Percentiles rank a stretch among this genome's conserved stretches.
phyloP scores from a whole-genome alignment of 1,139 yeast genomes.

The Starmera stellimalicola region DNA sequence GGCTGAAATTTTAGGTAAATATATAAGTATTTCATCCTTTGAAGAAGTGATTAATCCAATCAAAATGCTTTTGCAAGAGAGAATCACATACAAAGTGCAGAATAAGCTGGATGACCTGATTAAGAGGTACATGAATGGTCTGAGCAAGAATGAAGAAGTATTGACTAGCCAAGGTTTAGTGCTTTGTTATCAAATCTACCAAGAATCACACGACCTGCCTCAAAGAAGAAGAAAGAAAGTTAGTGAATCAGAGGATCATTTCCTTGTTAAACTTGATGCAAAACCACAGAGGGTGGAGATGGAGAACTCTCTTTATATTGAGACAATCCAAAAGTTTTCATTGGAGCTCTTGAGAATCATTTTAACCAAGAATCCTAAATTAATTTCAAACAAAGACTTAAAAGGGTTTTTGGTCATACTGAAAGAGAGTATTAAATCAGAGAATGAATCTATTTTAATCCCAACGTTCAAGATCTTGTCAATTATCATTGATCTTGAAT shows the following conservation, averaged over 20 bases:
- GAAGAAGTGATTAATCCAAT: conserved; percentile 62
- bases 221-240: conserved; percentile 16
- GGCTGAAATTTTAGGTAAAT: conserved; percentile 65
- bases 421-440: conserved; percentile 48
- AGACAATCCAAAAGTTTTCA: conserved; percentile 65
- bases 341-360: conserved; percentile 72
- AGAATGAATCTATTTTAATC: conserved; percentile 66
- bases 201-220: conserved; percentile 37
- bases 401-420: conserved; percentile 71
- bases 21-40: conserved; percentile 53
- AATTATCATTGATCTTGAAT: conserved; percentile 51
- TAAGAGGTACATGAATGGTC: conserved; percentile 68
- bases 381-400: conserved; percentile 52
- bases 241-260: conserved; percentile 43
- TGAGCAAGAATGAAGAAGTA: conserved; percentile 56
- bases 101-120: conserved; percentile 72
- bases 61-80: conserved; percentile 52
- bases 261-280: conserved; percentile 57
- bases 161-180: conserved; percentile 50
- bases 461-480: conserved; percentile 60
- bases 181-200: conserved; percentile 66
- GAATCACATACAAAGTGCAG: conserved; percentile 58
- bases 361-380: conserved; percentile 46
- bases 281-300: conserved; percentile 44
- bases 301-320: conserved; percentile 40